Base-by-base conservation (phyloP, 176 grass and related monocot species). In the Juncus inflexus region DNA sequence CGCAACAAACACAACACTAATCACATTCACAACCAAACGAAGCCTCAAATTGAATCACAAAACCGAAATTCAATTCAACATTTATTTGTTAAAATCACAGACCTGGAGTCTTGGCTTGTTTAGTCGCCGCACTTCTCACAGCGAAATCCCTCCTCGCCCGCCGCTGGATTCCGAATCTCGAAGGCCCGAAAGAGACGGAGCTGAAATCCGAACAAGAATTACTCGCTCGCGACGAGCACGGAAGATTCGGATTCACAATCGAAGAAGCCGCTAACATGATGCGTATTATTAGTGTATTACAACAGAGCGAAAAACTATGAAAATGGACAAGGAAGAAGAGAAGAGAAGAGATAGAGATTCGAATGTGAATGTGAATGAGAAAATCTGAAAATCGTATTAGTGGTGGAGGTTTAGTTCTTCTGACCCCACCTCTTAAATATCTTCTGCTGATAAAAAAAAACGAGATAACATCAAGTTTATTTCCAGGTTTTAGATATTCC, bases 31-130 rank as follows among this genome's bases (percentile, higher is more conserved):
- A 58, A 71, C 36, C 19, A n/a, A 81, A 67, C 11, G 67, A 65
- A 70, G 1, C 12, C 65, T 62, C 41, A 50, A 14, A 0, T 72
- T 52, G 2, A 41, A 49, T 55, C 40, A 40, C 47, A 73, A 57
- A 37, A 55, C 62, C 8, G 9, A 14, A 8, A 7, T 28, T 28
- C 19, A 8, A 7, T 28, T 28, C 19, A 55, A 36, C 37, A 3
- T 37, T 37, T 73, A 45, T 41, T 41, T 47, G 61, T 57, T 49
- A 2, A 40, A 28, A 28, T 28, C 19, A 53, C 37, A 39, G 71
- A 96, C 91, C 91, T 54, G 91, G 84, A 64, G 79, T 86, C 68
- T 96, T 96, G 2, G 82, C 91, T 79, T 82, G 85, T 63, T 91
- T 96, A 13, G 84, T 96, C 53, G 91, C 91, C 53, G 86, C 77